phyloP scores from a whole-genome alignment of 2,329 filamentous ascomycete species.

The Aspergillus novoparasiticus region DNA sequence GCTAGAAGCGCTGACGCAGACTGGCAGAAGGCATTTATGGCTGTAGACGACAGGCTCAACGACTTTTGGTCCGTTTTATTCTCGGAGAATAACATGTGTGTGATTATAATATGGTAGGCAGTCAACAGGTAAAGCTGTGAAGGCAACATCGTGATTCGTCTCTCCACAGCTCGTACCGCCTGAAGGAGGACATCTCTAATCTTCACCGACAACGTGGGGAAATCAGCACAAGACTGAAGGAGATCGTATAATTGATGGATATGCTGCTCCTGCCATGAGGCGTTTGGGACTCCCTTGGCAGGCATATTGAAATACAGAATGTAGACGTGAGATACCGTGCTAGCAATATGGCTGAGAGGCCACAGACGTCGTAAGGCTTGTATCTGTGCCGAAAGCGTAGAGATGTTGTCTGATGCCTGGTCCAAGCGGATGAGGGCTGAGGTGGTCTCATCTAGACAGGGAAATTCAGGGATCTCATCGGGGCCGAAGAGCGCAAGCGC shows the following conservation, averaged over 20 bases:
- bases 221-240: conserved; percentile 7
- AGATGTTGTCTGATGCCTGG: conserved; percentile 20
- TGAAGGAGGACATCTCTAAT: conserved; percentile 8
- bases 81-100: conserved; percentile 8
- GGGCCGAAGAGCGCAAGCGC: conserved; percentile 22
- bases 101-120: conserved; percentile 9
- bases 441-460: conserved; percentile 21
- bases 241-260: conserved; percentile 9
- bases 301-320: conserved; percentile 6
- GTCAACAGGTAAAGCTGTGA: conserved; percentile 2
- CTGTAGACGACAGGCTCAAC: background rate
- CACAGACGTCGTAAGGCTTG: conserved; percentile 7
- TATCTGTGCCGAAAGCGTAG: conserved; percentile 9
- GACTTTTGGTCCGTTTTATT: background rate
- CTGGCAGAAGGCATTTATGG: conserved; percentile 7
- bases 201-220: background rate
- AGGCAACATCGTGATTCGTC: background rate
- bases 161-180: conserved; percentile 8
- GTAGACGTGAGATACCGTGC: conserved; percentile 9
- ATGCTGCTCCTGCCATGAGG: conserved; percentile 10
- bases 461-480: conserved; percentile 18
- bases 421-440: conserved; percentile 23
- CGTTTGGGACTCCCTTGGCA: background rate
- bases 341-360: conserved; percentile 12
- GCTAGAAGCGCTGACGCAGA: conserved; percentile 5